These are phyloP conservation scores for Hymenoscyphus infarciens DNA, from an alignment of 2,329 filamentous ascomycete genomes.

Conservation along the genomic window DNA sequence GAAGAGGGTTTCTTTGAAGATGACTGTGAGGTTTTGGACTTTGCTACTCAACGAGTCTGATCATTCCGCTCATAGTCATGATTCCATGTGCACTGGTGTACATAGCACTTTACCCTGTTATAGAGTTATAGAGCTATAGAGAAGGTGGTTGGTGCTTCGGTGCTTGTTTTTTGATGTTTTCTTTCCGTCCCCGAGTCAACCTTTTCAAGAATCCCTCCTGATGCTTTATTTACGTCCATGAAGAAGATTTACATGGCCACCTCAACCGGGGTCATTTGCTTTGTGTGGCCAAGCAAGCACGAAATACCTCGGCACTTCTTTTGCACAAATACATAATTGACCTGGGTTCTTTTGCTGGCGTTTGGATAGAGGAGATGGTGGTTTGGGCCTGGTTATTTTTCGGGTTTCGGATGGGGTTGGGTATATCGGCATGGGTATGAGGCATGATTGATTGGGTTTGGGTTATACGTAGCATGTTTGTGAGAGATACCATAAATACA, in stretches of 20 bases:
- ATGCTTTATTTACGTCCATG: background rate
- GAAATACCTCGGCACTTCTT: background rate
- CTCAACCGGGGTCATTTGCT: background rate
- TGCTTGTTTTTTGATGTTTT: too few relatives aligned
- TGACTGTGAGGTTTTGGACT: conserved; percentile 87
- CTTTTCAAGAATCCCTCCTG: background rate
- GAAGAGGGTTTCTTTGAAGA: conserved; percentile 85
- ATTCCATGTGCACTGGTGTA: background rate
- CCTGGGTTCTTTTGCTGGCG: conserved; percentile 5
- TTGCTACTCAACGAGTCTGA: conserved; percentile 67
- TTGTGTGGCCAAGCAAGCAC: background rate
- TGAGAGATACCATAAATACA: conserved; percentile 4
- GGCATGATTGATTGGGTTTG: background rate
- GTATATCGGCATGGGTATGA: background rate
- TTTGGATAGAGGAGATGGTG: conserved; percentile 5
- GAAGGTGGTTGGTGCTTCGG: background rate
- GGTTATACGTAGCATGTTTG: conserved; percentile 7
- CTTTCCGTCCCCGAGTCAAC: background rate
- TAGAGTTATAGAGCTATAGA: background rate
- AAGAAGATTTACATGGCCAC: background rate
- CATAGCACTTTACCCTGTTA: background rate
- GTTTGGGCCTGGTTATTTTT: background rate
- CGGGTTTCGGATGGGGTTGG: background rate
- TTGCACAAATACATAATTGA: background rate
- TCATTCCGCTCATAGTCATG: background rate